These are phyloP conservation scores for Ophiognomonia clavigignenti-juglandacearum DNA, from an alignment of 2,329 filamentous ascomycete species.

Conservation along the genomic window DNA sequence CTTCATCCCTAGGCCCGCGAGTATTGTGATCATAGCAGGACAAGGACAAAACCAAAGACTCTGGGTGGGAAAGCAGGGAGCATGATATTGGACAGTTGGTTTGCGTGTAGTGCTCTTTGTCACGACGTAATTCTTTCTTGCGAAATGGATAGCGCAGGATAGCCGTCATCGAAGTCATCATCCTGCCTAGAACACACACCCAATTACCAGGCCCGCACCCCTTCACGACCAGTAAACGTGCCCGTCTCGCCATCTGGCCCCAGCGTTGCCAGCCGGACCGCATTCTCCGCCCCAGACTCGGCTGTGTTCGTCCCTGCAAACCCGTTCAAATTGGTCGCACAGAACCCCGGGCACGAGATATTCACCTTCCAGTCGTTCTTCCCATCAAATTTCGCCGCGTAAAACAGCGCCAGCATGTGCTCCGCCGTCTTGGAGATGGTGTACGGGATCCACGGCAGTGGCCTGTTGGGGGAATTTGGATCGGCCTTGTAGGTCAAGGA, in stretches of 20 bases:
- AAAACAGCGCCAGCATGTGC: constrained; percentile 21
- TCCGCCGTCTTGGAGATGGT: constrained; percentile 23
- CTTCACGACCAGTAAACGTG: constrained; percentile 19
- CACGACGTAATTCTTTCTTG: no score
- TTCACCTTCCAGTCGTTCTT: constrained; percentile 24
- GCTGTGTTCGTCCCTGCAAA: constrained; percentile 13
- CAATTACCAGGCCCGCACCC: constrained; percentile 17
- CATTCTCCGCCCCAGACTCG: constrained; percentile 20
- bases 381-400: constrained; percentile 18
- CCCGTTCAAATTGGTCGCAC: constrained; percentile 22
- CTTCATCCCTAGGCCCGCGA: no score
- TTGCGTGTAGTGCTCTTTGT: no score
- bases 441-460: constrained; percentile 17
- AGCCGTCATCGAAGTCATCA: no score
- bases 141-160: no score
- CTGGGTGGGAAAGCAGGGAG: no score
- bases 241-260: constrained; percentile 20
- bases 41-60: no score
- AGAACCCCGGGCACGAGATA: constrained; percentile 21
- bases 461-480: background rate
- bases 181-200: no score
- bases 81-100: no score
- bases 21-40: no score
- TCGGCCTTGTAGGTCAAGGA: constrained; percentile 16
- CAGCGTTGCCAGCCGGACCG: constrained; percentile 22